These are phyloP conservation scores for Tetracladium setigerum DNA, from an alignment of 495 filamentous ascomycete species.

Conservation along the genomic window DNA sequence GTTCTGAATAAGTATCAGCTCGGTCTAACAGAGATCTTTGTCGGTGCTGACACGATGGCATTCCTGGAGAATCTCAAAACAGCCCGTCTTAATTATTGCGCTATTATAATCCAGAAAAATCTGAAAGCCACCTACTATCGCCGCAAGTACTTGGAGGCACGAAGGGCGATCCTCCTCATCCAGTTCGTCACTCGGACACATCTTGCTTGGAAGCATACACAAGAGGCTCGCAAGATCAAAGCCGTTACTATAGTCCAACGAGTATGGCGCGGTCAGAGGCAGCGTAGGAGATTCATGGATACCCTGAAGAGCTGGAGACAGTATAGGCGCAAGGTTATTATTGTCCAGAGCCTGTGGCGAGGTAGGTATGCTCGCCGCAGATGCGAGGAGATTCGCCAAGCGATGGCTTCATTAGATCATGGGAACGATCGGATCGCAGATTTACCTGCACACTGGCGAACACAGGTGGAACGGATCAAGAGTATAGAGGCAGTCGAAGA, in stretches of 20 bases:
- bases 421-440: not conserved
- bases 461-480: no score
- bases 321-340: conserved; percentile 80
- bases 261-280: conserved; percentile 86
- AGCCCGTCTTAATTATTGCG: conserved; percentile 82
- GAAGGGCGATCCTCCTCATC: conserved; percentile 68
- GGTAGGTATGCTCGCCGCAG: conserved; percentile 70
- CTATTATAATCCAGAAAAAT: conserved; percentile 99
- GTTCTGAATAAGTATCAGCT: conserved; percentile 93
- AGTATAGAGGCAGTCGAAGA: not conserved
- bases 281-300: conserved; percentile 80
- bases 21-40: conserved; percentile 97
- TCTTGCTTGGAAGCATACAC: conserved; percentile 65
- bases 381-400: conserved; percentile 87
- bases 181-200: conserved; percentile 70
- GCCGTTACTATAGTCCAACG: conserved; percentile 92
- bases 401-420: not conserved
- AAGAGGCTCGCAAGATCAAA: conserved; percentile 73
- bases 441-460: not conserved
- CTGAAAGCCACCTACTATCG: conserved; percentile 91
- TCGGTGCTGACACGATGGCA: conserved; percentile 96
- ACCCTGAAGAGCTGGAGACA: conserved; percentile 80
- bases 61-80: conserved; percentile 94
- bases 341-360: conserved; percentile 91
- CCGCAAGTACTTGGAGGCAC: conserved; percentile 81